Evolutionary conservation across 176 grass and related monocot genomes (phyloP), one percentile per base, ranked within the genome.

Genomic region (Eleusine indica): DNA sequence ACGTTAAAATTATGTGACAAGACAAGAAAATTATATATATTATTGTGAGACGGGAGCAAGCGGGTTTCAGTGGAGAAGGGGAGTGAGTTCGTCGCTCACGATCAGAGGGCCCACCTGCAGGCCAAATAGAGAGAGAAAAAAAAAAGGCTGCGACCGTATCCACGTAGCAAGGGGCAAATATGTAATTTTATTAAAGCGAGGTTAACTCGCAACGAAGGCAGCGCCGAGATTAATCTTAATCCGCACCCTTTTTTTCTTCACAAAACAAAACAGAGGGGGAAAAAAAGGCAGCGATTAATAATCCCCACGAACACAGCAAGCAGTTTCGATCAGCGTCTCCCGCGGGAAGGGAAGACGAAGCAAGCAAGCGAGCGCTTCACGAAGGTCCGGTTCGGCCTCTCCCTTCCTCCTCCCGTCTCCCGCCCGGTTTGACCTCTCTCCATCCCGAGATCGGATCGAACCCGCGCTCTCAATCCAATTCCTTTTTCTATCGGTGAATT

Each of bases 401-500:
- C 42, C 56, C 18, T 39, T 83, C 38, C 81, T 16, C 22, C 76
- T 25, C n/a, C 9, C 63, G 3, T 17, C 17, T 28, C 30, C 70
- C 78, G 18, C 44, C 11, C 42, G 47, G 46, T 76, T 48, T 61
- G 69, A 52, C 42, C 80, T 61, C 44, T 42, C 44, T 21, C 78
- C 2, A 11, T 66, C 66, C 82, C 18, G 73, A 84, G 82, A 84
- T 84, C 82, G 48, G 37, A 60, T 60, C 57, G 21, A 60, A 60
- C 21, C 54, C 18, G 52, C 52, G 51, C 51, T 54, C 2, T 52
- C 71, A 15, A 7, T 58, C 39, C 53, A 25, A 41, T 56, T 56
- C 6, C 35, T 5, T 60, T 52, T 17, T 52, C 30, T 43, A 10
- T 29, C 15, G 29, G n/a, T 43, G 72, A 71, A 66, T 86, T 75